These are phyloP conservation scores for Stachybotrys elegans DNA, from an alignment of 2,329 filamentous ascomycete species.

Conservation along the genomic window DNA sequence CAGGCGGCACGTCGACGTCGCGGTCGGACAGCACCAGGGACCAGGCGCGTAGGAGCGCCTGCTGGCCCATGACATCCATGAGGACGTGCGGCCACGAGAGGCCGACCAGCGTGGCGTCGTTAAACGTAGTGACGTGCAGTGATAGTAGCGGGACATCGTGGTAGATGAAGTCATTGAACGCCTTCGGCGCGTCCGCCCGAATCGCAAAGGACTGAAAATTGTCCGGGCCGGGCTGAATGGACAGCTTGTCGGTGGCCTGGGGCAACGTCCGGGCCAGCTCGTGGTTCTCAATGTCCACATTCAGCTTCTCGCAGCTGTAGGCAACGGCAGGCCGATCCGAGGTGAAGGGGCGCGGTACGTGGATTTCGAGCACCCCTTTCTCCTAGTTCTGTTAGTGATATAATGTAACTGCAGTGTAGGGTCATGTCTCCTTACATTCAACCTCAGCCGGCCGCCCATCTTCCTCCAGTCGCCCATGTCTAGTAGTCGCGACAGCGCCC, in stretches of 20 bases:
- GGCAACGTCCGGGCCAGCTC: slow-evolving; percentile 32
- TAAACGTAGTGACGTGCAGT: slow-evolving; percentile 43
- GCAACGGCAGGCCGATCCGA: slow-evolving; percentile 29
- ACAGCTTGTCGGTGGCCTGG: slow-evolving; percentile 12
- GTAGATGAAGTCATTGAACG: slow-evolving; percentile 33
- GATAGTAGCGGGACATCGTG: slow-evolving; percentile 39
- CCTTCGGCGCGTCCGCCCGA: slow-evolving; percentile 10
- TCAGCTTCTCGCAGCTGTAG: slow-evolving; percentile 32
- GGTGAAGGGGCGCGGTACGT: slow-evolving; percentile 24
- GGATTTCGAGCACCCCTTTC: slow-evolving; percentile 23
- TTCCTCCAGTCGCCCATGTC: slow-evolving; percentile 36
- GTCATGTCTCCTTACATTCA: slow-evolving; percentile 21
- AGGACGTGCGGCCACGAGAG: slow-evolving; percentile 42
- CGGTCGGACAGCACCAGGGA: slow-evolving; percentile 35
- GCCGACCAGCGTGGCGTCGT: slow-evolving; percentile 42
- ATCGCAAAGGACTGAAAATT: slow-evolving; percentile 13
- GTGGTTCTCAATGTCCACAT: slow-evolving; percentile 34
- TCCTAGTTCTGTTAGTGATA: slow-evolving; percentile 8
- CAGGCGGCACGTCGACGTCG: slow-evolving; percentile 32
- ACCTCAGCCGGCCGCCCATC: slow-evolving; percentile 36
- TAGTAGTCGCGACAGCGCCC: slow-evolving; percentile 27
- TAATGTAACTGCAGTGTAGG: neutral
- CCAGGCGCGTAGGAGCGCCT: slow-evolving; percentile 40
- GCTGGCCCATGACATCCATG: slow-evolving; percentile 39
- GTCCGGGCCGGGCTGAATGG: slow-evolving; percentile 9